Percentiles rank a stretch among this genome's conserved stretches.
Evolutionary conservation across 2,329 filamentous ascomycete species (phyloP).

Genomic region (Trichoderma afroharzianum): DNA sequence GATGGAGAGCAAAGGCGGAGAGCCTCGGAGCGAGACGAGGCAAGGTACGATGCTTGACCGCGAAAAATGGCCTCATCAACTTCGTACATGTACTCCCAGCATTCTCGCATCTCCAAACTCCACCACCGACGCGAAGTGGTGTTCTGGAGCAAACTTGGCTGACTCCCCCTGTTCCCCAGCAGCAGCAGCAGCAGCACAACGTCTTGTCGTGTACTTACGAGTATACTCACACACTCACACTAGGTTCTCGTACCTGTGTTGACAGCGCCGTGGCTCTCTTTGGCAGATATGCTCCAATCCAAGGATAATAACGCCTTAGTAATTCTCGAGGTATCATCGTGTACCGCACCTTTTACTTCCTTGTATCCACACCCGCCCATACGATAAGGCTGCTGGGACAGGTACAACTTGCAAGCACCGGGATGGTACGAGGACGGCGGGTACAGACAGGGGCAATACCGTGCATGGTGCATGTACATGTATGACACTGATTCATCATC

Average conservation of each 20-base stretch:
- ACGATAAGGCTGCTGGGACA: conserved; percentile 5
- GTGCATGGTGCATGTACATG: neutral
- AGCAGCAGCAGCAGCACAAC: neutral
- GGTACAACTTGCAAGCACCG: neutral
- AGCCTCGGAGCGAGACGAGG: neutral
- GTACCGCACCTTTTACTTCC: neutral
- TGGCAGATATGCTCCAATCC: neutral
- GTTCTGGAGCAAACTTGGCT: neutral
- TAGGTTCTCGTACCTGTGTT: neutral
- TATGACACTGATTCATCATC: conserved; percentile 1
- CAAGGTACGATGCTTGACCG: neutral
- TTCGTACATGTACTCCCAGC: neutral
- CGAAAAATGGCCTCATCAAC: conserved; percentile 3
- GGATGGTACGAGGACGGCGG: neutral
- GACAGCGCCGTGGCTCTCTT: neutral
- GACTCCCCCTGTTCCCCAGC: neutral
- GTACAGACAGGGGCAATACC: neutral
- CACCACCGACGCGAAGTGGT: neutral
- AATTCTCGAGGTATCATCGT: neutral
- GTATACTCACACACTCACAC: too few relatives aligned
- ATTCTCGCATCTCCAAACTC: conserved; percentile 5
- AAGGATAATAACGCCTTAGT: neutral
- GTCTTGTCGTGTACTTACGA: neutral
- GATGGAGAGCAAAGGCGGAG: neutral
- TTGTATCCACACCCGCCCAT: neutral